Evolutionary conservation across 1,284 basidiomycete genomes (phyloP).

Genomic region (Mrakiaceae sp.): DNA sequence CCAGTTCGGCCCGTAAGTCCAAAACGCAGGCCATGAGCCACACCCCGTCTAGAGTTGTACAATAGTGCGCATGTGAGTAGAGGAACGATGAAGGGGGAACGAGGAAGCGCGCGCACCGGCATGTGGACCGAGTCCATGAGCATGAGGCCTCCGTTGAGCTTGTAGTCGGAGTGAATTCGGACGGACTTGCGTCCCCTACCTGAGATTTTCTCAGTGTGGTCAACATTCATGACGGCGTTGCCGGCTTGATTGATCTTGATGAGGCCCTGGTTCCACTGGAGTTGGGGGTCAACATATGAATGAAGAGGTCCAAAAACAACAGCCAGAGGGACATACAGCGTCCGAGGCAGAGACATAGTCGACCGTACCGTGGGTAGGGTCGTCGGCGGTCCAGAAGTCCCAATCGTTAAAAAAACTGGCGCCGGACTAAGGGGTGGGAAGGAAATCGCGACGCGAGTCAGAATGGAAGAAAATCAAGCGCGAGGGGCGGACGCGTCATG

Average conservation of each 20-base stretch:
- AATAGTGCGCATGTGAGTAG: too few relatives aligned
- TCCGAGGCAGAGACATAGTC: conserved; percentile 40
- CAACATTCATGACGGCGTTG: conserved; percentile 68
- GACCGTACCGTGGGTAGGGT: conserved; percentile 13
- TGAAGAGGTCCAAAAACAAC: background rate
- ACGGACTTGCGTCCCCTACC: conserved; percentile 54
- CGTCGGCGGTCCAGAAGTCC: conserved; percentile 9
- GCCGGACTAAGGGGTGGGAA: background rate
- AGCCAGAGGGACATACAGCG: background rate
- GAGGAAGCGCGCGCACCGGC: conserved; percentile 37
- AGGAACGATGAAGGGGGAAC: too few relatives aligned
- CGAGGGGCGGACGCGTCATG: too few relatives aligned
- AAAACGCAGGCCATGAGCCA: conserved; percentile 40
- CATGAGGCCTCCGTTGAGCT: conserved; percentile 54
- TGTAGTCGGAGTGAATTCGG: conserved; percentile 54
- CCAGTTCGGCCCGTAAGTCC: conserved; percentile 40
- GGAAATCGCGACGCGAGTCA: background rate
- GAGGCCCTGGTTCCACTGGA: conserved; percentile 32
- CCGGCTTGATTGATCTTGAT: conserved; percentile 50
- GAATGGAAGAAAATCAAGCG: background rate
- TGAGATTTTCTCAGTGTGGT: conserved; percentile 54
- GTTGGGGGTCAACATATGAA: background rate
- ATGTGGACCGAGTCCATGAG: conserved; percentile 79
- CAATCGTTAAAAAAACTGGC: conserved; percentile 4
- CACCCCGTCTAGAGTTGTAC: too few relatives aligned